These are phyloP conservation scores for Rhodotorula sphaerocarpa DNA, from an alignment of 768 basidiomycete genomes.

Conservation along the genomic window DNA sequence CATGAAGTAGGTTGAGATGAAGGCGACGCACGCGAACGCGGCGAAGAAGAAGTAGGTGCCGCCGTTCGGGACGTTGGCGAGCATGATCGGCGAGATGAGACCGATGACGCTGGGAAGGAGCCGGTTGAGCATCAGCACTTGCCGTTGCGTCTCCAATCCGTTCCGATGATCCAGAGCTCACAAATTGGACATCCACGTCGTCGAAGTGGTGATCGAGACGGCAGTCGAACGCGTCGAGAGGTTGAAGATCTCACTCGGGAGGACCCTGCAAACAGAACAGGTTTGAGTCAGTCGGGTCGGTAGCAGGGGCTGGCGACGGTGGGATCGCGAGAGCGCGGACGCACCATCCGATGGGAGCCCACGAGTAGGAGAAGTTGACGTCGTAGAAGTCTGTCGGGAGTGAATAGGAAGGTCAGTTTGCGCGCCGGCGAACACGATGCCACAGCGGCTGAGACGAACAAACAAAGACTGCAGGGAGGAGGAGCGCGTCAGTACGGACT, in stretches of 20 bases:
- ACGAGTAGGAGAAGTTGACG: neutral
- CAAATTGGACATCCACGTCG: constrained; percentile 31
- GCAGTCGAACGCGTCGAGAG: constrained; percentile 2
- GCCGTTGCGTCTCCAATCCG: too few species aligned
- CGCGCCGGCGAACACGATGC: too few species aligned
- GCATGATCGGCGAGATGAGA: constrained; percentile 14
- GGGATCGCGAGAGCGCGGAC: too few species aligned
- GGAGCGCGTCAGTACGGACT: neutral
- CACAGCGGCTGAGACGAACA: too few species aligned
- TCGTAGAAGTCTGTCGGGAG: too few species aligned
- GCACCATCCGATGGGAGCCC: constrained; percentile 9
- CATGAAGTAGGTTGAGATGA: constrained; percentile 13
- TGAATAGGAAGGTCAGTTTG: too few species aligned
- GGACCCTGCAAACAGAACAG: too few species aligned
- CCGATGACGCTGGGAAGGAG: constrained; percentile 4
- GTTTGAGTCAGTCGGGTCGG: too few species aligned
- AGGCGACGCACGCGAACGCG: neutral
- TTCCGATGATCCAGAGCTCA: too few species aligned
- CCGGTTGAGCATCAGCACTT: too few species aligned
- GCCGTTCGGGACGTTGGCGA: neutral
- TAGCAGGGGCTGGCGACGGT: too few species aligned
- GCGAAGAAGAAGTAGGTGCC: neutral
- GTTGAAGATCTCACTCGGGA: constrained; percentile 12
- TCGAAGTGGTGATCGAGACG: constrained; percentile 15
- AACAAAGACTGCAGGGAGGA: neutral